Conservation (phyloP, 352 stramenopile species). For the Pythium sukuiense region DNA sequence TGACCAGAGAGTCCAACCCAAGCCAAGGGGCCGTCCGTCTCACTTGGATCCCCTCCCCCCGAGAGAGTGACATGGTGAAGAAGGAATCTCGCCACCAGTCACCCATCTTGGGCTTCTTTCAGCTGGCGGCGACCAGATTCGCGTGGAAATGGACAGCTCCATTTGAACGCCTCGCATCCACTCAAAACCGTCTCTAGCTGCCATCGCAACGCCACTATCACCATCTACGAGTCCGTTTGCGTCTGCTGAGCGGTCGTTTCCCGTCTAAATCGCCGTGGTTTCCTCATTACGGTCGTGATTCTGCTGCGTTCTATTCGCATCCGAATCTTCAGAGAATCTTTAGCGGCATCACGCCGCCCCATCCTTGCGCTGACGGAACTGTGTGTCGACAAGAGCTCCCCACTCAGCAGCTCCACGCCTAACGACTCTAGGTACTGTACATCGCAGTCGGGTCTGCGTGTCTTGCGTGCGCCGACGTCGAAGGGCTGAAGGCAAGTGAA, state of each 20-base stretch:
- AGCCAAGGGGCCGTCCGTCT: background rate
- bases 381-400: background rate
- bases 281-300: background rate
- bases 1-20: background rate
- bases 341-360: constrained; percentile 18
- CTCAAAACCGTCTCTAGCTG: background rate
- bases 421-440: background rate
- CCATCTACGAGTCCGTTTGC: background rate
- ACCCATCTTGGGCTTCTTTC: background rate
- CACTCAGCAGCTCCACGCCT: background rate
- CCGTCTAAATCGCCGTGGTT: background rate
- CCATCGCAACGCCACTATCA: background rate
- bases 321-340: constrained; percentile 27
- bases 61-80: background rate
- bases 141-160: background rate
- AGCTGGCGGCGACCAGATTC: background rate
- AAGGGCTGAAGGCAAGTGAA: background rate
- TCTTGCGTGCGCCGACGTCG: constrained; percentile 1
- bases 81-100: background rate
- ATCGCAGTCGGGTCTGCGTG: background rate
- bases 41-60: background rate
- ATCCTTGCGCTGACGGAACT: background rate
- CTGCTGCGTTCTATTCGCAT: background rate
- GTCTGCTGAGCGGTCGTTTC: background rate
- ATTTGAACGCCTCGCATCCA: background rate